Base-by-base conservation (phyloP, 2,329 filamentous ascomycete species). In the Metarhizium album region DNA sequence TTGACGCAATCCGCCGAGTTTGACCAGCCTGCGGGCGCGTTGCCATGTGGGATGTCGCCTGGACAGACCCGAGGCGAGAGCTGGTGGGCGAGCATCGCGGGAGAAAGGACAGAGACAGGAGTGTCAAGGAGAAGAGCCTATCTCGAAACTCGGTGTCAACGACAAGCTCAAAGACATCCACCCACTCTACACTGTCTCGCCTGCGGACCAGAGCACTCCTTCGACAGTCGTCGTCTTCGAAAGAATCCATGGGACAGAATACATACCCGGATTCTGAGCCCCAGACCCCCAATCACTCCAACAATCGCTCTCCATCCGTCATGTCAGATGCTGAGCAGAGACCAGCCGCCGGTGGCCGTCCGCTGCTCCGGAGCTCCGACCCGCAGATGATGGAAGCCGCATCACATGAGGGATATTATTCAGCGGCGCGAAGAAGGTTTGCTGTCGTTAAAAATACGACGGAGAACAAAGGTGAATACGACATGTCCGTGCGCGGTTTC, bases 41-140 rank as follows among this genome's bases (percentile, higher is more conserved):
- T 46, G 62, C 51, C 43, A 82, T 82, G 78, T 81, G 79, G 60
- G 76, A 80, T 59, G 74, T 81, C 31, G 65, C 78, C 45, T 82
- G 78, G 78, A 76, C 75, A 3, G 78, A 80, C 51, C 74, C 74
- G 22, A 67, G 75, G 47, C 66, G 70, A 52, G 74, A 81, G 63
- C 68, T 72, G 8, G 70, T 80, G 16, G 75, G 76, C 2, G 73
- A 81, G 59, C 70, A 73, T 50, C 72, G 72, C 16, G 69, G 72
- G 2, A 72, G 70, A 46, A 80, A 78, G 57, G 72, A 73, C 54
- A 63, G 55, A 48, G 59, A 58, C n/a, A 47, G 45, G 42, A 51
- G 49, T 16, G 38, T 45, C 8, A 51, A 42, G 51, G 46, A 49
- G 7, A 51, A 46, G 47, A 49, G 13, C 27, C 43, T 37, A 18